Evolutionary conservation across 257 asterid species (phyloP).

Genomic region (Solanum chaucha): DNA sequence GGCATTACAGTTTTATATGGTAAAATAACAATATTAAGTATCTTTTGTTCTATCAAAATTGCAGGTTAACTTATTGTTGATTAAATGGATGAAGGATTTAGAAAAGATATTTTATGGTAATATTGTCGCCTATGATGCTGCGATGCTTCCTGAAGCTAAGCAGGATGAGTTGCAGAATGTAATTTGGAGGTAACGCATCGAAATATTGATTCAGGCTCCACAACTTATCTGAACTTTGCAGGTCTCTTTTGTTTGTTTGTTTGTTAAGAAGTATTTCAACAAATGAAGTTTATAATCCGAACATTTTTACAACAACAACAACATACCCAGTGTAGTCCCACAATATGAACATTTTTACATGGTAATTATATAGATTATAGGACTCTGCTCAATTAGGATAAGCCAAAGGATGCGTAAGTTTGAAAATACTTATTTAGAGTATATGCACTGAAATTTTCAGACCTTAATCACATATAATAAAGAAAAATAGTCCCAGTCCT

Average conservation of each 20-base stretch:
- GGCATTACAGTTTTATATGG: not conserved
- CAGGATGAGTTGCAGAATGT: conserved; percentile 70
- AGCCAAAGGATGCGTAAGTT: not conserved
- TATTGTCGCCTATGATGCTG: conserved; percentile 81
- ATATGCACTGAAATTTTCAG: not conserved
- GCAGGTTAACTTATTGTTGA: conserved; percentile 80
- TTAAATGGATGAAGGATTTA: conserved; percentile 91
- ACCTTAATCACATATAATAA: not conserved
- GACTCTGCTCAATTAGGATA: not conserved
- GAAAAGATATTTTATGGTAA: conserved; percentile 93
- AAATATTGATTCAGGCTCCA: not conserved
- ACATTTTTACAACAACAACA: not conserved
- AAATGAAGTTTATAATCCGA: not conserved
- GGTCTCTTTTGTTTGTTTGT: not conserved
- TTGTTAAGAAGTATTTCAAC: not conserved
- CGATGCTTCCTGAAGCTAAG: conserved; percentile 65
- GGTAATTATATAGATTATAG: not conserved
- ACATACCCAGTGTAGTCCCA: not conserved
- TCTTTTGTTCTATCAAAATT: conserved; percentile 5
- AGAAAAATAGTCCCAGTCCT: not conserved
- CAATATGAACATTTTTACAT: not conserved
- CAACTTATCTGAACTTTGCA: not conserved
- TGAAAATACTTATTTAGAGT: not conserved
- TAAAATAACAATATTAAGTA: not conserved
- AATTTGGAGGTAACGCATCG: conserved; percentile 71